Evolutionary conservation across 257 asterid genomes (phyloP).

Genomic region (Nicotiana obtusifolia): DNA sequence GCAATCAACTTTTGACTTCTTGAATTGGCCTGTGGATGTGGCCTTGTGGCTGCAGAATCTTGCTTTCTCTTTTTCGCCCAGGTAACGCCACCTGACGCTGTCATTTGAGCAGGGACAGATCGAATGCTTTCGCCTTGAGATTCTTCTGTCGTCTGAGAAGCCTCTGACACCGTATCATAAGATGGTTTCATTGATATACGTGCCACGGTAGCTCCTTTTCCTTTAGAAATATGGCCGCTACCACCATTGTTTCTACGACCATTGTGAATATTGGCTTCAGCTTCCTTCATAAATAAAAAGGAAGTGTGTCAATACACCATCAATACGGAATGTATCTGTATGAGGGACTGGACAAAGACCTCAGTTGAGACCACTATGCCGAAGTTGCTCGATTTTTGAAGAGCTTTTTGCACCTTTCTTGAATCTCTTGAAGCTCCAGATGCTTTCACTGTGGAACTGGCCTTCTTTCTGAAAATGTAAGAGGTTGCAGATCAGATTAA

Average conservation of each 20-base stretch:
- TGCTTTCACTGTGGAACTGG: slow-evolving; percentile 28
- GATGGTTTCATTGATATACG: slow-evolving; percentile 40
- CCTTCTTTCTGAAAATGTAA: slow-evolving; percentile 43
- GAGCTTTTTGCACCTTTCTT: slow-evolving; percentile 43
- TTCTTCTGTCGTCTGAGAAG: slow-evolving; percentile 53
- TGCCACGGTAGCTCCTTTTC: slow-evolving; percentile 44
- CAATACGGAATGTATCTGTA: not conserved
- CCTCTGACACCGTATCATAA: slow-evolving; percentile 61
- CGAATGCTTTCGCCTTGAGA: slow-evolving; percentile 49
- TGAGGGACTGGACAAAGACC: slow-evolving; percentile 35
- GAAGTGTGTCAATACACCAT: not conserved
- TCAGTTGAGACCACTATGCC: slow-evolving; percentile 38
- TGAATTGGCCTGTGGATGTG: slow-evolving; percentile 24
- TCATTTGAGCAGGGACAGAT: slow-evolving; percentile 48
- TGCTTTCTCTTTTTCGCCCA: slow-evolving; percentile 52
- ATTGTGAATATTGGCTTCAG: slow-evolving; percentile 27
- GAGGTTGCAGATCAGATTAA: not conserved
- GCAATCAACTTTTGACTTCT: slow-evolving; percentile 28
- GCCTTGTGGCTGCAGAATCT: slow-evolving; percentile 37
- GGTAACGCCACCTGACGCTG: slow-evolving; percentile 37
- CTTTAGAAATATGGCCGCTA: slow-evolving; percentile 16
- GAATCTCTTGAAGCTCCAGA: slow-evolving; percentile 43
- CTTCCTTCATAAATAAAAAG: slow-evolving; percentile 31
- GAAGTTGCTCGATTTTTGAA: slow-evolving; percentile 46
- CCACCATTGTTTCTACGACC: slow-evolving; percentile 29